phyloP scores from a whole-genome alignment of 805 yeast genomes.

The Saccharomycopsis schoenii region DNA sequence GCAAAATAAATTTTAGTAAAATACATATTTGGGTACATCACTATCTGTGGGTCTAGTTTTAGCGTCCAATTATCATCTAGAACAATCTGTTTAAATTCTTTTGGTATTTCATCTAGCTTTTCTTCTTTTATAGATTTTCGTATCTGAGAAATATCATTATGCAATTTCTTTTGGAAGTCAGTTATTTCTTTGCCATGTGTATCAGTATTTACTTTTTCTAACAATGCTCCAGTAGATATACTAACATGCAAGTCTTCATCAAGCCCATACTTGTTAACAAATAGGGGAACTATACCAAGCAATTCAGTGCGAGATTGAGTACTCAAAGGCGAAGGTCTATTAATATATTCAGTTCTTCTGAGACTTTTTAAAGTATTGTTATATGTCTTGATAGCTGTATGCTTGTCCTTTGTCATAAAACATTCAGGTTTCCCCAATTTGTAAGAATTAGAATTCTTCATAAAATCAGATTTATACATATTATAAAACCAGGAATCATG shows the following conservation, averaged over 20 bases:
- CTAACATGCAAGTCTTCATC: neutral
- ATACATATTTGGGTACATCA: conserved; percentile 4
- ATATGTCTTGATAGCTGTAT: neutral
- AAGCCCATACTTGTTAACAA: neutral
- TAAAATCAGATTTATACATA: neutral
- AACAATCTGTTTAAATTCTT: neutral
- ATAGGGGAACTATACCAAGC: neutral
- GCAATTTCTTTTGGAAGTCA: neutral
- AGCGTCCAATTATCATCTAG: neutral
- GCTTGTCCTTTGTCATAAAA: neutral
- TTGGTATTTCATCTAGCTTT: neutral
- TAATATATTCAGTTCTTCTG: neutral
- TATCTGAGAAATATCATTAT: neutral
- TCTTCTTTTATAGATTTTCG: neutral
- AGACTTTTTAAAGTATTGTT: neutral
- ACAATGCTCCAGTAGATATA: neutral
- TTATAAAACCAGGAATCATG: neutral
- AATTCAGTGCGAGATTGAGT: too few relatives aligned
- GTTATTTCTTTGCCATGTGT: neutral
- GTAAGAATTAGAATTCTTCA: neutral
- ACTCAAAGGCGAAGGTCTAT: neutral
- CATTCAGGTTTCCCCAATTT: neutral
- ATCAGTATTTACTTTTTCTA: neutral
- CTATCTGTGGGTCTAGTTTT: neutral
- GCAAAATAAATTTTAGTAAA: conserved; percentile 6